A percentile compares a stretch with the other conserved stretches of the same genome.
phyloP scores from a whole-genome alignment of 805 yeast genomes.

The Lipomyces sp. region DNA sequence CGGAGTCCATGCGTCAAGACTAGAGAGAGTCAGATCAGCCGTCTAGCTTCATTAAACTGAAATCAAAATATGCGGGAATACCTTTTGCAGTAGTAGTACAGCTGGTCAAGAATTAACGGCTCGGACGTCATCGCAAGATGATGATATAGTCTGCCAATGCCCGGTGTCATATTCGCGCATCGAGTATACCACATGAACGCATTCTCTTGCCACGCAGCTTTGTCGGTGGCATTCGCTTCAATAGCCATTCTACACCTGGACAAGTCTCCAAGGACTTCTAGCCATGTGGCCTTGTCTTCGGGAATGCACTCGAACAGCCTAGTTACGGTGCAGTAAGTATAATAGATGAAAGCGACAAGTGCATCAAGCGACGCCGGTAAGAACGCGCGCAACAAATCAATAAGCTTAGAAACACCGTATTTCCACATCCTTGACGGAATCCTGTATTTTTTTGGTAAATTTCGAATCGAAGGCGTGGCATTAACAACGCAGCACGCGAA shows the following conservation, averaged over 20 bases:
- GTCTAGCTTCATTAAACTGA: background rate
- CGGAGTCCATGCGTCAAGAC: conserved; percentile 8
- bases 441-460: conserved; percentile 18
- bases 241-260: conserved; percentile 17
- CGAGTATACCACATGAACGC: conserved; percentile 23
- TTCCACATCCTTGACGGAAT: conserved; percentile 25
- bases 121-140: conserved; percentile 16
- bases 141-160: conserved; percentile 23
- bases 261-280: conserved; percentile 25
- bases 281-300: conserved; percentile 12
- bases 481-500: conserved; percentile 13
- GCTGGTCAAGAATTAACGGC: conserved; percentile 16
- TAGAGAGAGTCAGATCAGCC: conserved; percentile 1
- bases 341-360: conserved; percentile 8
- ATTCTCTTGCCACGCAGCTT: conserved; percentile 11
- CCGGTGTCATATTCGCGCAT: conserved; percentile 15
- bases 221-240: conserved; percentile 3
- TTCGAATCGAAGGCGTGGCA: conserved; percentile 9
- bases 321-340: conserved; percentile 12
- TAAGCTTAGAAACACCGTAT: conserved; percentile 7
- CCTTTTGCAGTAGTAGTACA: conserved; percentile 24
- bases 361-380: conserved; percentile 15
- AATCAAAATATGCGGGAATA: background rate
- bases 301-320: conserved; percentile 19
- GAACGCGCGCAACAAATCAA: conserved; percentile 12